phyloP scores from a whole-genome alignment of 805 yeast species.

The Candida corydali region DNA sequence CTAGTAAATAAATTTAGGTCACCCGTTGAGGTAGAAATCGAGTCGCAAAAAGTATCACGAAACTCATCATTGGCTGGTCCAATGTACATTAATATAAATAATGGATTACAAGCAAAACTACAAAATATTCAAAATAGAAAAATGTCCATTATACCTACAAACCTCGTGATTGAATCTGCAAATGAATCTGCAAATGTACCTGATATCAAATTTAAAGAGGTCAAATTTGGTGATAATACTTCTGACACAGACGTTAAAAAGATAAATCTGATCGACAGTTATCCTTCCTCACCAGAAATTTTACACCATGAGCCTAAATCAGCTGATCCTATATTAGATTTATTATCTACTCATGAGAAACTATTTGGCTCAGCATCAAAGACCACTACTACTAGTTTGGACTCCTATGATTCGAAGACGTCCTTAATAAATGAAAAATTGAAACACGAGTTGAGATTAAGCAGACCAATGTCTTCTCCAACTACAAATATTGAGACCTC shows the following conservation, averaged over 20 bases:
- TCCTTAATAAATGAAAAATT: constrained; percentile 12
- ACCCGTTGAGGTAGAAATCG: constrained; percentile 1
- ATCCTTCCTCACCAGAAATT: constrained; percentile 3
- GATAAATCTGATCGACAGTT: constrained; percentile 2
- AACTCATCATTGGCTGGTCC: constrained; percentile 21
- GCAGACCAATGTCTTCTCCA: constrained; percentile 16
- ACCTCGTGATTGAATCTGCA: constrained; percentile 18
- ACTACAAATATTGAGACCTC: constrained; percentile 21
- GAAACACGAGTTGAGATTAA: constrained; percentile 12
- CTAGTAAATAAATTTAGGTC: not conserved
- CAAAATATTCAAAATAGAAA: constrained; percentile 14
- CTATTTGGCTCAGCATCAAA: constrained; percentile 1
- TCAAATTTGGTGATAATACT: constrained; percentile 14
- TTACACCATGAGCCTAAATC: not conserved
- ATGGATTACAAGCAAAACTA: constrained; percentile 9
- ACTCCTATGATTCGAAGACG: constrained; percentile 4
- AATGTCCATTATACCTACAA: constrained; percentile 27
- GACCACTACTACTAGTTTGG: not conserved
- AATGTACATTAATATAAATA: constrained; percentile 11
- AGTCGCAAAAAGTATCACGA: constrained; percentile 13
- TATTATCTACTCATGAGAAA: constrained; percentile 31
- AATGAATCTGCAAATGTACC: too few relatives aligned
- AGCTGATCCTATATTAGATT: constrained; percentile 17
- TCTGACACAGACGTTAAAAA: constrained; percentile 1
- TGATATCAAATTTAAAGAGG: constrained; percentile 19